A percentile compares a stretch with the other conserved stretches of the same genome.
Evolutionary conservation across 192 early-diverging fungal species (phyloP).

Genomic region (Coemansia sp.): DNA sequence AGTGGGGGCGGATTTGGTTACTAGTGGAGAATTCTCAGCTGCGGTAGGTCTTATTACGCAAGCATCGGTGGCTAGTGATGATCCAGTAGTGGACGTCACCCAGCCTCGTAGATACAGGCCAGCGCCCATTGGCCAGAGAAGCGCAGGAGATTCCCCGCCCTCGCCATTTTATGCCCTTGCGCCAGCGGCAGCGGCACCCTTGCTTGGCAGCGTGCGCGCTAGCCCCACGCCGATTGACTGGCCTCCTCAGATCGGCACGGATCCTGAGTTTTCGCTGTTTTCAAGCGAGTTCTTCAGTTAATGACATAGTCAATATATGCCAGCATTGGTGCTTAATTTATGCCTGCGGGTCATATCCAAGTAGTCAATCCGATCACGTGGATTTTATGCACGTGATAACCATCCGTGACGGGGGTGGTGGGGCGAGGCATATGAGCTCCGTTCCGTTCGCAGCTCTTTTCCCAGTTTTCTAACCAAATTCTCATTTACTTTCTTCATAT

Average conservation of each 20-base stretch:
- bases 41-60: not conserved
- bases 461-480: too few relatives aligned
- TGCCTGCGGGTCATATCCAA: not conserved
- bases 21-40: not conserved
- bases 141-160: not conserved
- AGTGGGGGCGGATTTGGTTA: not conserved
- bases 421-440: not conserved
- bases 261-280: slow-evolving; percentile 19
- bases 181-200: not conserved
- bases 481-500: slow-evolving; percentile 1
- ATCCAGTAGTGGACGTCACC: slow-evolving; percentile 20
- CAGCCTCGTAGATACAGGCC: slow-evolving; percentile 20
- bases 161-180: not conserved
- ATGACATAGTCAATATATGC: not conserved
- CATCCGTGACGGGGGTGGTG: not conserved
- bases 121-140: slow-evolving; percentile 20
- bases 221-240: not conserved
- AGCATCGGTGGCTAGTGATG: not conserved
- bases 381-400: slow-evolving; percentile 6
- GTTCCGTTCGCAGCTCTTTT: too few relatives aligned
- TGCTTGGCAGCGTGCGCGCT: not conserved
- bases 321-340: not conserved
- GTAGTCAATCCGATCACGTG: slow-evolving; percentile 16
- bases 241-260: not conserved
- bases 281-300: slow-evolving; percentile 10